Conservation (phyloP, 139 green algal genomes). For the Dunaliella sp. region DNA sequence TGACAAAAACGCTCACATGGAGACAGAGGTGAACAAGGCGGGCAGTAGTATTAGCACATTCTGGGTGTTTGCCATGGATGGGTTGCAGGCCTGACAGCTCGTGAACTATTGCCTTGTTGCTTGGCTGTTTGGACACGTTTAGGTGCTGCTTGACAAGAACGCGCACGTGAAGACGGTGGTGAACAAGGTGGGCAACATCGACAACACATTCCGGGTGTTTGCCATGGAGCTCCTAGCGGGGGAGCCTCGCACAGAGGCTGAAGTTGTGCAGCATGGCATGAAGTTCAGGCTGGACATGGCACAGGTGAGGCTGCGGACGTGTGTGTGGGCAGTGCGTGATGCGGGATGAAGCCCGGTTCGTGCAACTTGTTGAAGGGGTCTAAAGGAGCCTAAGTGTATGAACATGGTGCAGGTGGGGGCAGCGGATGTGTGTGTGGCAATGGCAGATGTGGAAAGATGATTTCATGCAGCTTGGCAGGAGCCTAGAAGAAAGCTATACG, state of each 20-base stretch:
- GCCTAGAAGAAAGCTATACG: too few relatives aligned
- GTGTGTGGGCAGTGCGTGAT: too few relatives aligned
- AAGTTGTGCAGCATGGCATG: slow-evolving; percentile 81
- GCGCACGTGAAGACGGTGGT: slow-evolving; percentile 84
- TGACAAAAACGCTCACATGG: slow-evolving; percentile 92
- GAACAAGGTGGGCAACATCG: slow-evolving; percentile 93
- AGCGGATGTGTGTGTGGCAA: too few relatives aligned
- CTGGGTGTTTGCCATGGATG: slow-evolving; percentile 93
- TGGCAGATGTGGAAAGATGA: too few relatives aligned
- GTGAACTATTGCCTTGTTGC: too few relatives aligned
- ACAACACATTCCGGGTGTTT: slow-evolving; percentile 94
- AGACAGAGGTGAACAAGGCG: slow-evolving; percentile 95
- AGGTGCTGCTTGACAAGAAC: slow-evolving; percentile 90
- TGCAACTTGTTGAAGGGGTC: too few relatives aligned
- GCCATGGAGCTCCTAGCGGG: slow-evolving; percentile 93
- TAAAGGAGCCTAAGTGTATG: too few relatives aligned
- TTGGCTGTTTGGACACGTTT: too few relatives aligned
- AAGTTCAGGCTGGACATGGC: slow-evolving; percentile 89
- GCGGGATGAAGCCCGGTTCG: too few relatives aligned
- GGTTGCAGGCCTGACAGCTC: too few relatives aligned
- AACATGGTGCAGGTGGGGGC: not conserved
- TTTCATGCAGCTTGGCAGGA: too few relatives aligned
- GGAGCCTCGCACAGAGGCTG: slow-evolving; percentile 59
- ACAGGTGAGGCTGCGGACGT: slow-evolving; percentile 42
- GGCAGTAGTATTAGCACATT: slow-evolving; percentile 91